A percentile compares a stretch with the other conserved stretches of the same genome.
These are phyloP conservation scores for Nicotiana noctiflora DNA, from an alignment of 257 asterid genomes.

Conservation along the genomic window DNA sequence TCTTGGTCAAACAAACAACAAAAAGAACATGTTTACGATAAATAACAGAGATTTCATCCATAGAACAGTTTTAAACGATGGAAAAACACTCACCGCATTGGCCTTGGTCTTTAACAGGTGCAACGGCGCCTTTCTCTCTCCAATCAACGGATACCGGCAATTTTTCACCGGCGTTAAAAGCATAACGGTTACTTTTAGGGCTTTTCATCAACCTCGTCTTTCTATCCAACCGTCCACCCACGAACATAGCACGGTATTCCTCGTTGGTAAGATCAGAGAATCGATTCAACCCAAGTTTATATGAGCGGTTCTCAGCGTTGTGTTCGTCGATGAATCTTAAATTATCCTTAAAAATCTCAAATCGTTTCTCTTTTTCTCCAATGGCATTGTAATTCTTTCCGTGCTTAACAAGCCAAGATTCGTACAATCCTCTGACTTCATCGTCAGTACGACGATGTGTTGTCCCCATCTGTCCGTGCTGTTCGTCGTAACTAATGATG, in stretches of 20 bases:
- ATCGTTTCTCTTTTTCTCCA: constrained; percentile 64
- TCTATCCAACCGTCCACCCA: constrained; percentile 45
- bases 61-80: background rate
- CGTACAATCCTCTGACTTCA: constrained; percentile 42
- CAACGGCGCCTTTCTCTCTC: constrained; percentile 82
- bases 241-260: constrained; percentile 54
- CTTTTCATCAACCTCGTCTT: constrained; percentile 21
- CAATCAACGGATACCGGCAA: constrained; percentile 72
- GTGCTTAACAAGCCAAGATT: constrained; percentile 70
- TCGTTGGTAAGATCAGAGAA: constrained; percentile 81
- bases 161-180: constrained; percentile 41
- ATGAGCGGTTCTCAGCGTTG: constrained; percentile 38
- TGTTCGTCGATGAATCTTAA: constrained; percentile 52
- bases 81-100: constrained; percentile 56
- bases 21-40: background rate
- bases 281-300: constrained; percentile 58
- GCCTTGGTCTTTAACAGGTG: constrained; percentile 86
- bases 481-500: constrained; percentile 42
- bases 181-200: constrained; percentile 42
- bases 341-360: constrained; percentile 70
- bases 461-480: constrained; percentile 21
- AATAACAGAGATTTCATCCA: background rate
- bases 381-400: constrained; percentile 57
- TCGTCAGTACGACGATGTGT: constrained; percentile 15
- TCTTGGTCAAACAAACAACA: background rate